These are phyloP conservation scores for Phytophthora chlamydospora DNA, from an alignment of 352 stramenopile genomes.

Conservation along the genomic window DNA sequence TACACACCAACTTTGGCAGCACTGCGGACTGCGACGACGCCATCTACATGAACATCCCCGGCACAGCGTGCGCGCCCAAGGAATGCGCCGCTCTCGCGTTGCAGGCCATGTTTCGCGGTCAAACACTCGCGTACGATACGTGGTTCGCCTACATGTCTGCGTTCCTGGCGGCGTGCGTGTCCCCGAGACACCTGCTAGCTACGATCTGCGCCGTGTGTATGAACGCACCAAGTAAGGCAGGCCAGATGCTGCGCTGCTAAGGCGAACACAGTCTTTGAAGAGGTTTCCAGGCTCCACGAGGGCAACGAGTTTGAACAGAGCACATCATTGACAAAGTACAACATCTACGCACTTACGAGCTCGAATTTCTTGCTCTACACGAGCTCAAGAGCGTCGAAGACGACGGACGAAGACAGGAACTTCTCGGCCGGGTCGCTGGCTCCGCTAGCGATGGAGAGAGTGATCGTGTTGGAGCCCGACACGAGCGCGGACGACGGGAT, in stretches of 20 bases:
- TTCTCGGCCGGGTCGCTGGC: slow-evolving; percentile 42
- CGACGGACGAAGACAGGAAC: slow-evolving; percentile 51
- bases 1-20: slow-evolving; percentile 71
- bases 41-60: slow-evolving; percentile 54
- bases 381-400: slow-evolving; percentile 59
- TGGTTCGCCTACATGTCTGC: slow-evolving; percentile 42
- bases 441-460: slow-evolving; percentile 48
- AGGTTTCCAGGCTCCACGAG: too few species aligned
- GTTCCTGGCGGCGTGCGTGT: slow-evolving; percentile 40
- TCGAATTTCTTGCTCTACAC: slow-evolving; percentile 15
- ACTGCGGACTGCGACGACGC: slow-evolving; percentile 42
- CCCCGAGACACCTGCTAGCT: slow-evolving; percentile 44
- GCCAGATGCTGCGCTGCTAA: slow-evolving; percentile 32
- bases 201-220: slow-evolving; percentile 45
- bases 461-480: slow-evolving; percentile 41
- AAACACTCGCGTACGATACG: slow-evolving; percentile 56
- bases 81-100: slow-evolving; percentile 50
- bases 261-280: background rate
- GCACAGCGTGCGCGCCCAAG: slow-evolving; percentile 43
- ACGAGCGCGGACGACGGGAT: slow-evolving; percentile 45
- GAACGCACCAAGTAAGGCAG: slow-evolving; percentile 37
- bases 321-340: slow-evolving; percentile 8
- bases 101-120: slow-evolving; percentile 62
- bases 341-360: too few species aligned
- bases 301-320: background rate